phyloP scores from a whole-genome alignment of 495 filamentous ascomycete genomes.

The Jackrogersella minutella region DNA sequence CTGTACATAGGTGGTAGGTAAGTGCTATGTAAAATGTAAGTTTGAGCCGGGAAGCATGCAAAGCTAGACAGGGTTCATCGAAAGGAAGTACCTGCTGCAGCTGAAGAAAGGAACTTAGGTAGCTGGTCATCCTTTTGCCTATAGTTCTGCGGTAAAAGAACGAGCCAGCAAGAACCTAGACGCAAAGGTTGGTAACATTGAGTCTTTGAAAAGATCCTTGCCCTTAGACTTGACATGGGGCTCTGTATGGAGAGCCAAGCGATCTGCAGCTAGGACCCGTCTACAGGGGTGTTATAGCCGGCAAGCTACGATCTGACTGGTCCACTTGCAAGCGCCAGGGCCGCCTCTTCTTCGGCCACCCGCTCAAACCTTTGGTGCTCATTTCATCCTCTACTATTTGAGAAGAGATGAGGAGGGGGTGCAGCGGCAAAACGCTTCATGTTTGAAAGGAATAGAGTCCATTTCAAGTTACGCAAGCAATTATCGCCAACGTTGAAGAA shows the following conservation, averaged over 20 bases:
- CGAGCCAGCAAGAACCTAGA: conserved; percentile 27
- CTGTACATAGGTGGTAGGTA: too few species aligned
- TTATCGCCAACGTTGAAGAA: conserved; percentile 5
- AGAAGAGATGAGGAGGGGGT: conserved; percentile 37
- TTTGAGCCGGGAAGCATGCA: conserved; percentile 24
- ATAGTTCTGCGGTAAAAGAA: conserved; percentile 27
- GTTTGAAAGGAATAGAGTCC: conserved; percentile 20
- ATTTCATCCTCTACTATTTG: conserved; percentile 23
- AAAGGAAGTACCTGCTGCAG: conserved; percentile 6
- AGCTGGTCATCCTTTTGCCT: conserved; percentile 31
- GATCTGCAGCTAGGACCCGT: conserved; percentile 40
- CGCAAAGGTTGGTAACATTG: conserved; percentile 32
- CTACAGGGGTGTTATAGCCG: conserved; percentile 22
- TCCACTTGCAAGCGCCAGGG: conserved; percentile 36
- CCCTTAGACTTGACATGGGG: conserved; percentile 29
- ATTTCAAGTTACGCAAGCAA: conserved; percentile 18
- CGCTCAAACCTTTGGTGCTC: conserved; percentile 26
- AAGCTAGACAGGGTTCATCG: conserved; percentile 7
- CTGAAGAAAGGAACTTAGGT: too few species aligned
- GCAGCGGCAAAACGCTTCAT: conserved; percentile 34
- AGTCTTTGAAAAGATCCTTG: conserved; percentile 30
- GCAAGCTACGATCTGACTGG: conserved; percentile 34
- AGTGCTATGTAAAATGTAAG: too few species aligned
- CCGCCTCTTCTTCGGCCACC: conserved; percentile 39
- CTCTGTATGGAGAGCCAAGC: conserved; percentile 41